phyloP scores from a whole-genome alignment of 2,329 filamentous ascomycete genomes.

The Fusarium poae region DNA sequence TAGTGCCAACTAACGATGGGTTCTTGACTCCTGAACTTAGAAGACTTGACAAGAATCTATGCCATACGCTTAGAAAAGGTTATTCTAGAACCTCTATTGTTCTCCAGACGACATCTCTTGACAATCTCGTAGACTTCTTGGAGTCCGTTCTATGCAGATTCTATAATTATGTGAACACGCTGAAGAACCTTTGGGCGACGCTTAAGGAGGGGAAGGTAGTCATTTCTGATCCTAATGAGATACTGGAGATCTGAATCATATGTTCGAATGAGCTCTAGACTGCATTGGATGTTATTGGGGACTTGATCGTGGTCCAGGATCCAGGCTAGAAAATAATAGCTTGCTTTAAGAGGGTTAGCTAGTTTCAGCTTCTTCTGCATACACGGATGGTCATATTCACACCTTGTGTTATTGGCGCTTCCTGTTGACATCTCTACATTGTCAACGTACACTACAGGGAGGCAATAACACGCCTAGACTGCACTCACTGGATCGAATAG shows the following conservation, averaged over 20 bases:
- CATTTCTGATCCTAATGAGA: constrained; percentile 51
- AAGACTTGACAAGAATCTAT: constrained; percentile 47
- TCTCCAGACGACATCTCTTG: constrained; percentile 49
- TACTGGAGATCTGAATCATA: constrained; percentile 52
- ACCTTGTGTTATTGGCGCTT: not conserved
- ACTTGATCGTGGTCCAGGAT: constrained; percentile 46
- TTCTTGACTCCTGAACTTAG: constrained; percentile 47
- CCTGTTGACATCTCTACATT: not conserved
- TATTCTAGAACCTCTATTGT: constrained; percentile 32
- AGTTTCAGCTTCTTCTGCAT: not conserved
- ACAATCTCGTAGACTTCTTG: constrained; percentile 49
- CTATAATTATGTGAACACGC: constrained; percentile 50
- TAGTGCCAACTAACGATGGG: constrained; percentile 49
- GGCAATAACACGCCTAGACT: not conserved
- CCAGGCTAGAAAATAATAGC: constrained; percentile 32
- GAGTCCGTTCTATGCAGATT: constrained; percentile 46
- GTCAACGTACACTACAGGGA: not conserved
- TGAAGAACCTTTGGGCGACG: constrained; percentile 45
- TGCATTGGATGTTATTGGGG: constrained; percentile 47
- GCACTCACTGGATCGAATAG: not conserved
- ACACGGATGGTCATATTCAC: not conserved
- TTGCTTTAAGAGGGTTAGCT: constrained; percentile 26
- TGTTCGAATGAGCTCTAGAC: constrained; percentile 52
- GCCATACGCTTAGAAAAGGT: constrained; percentile 39
- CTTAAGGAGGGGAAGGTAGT: constrained; percentile 46